Percentiles rank a stretch among this genome's conserved stretches.
phyloP scores from a whole-genome alignment of 495 filamentous ascomycete species.

The Chaetomidium leptoderma region DNA sequence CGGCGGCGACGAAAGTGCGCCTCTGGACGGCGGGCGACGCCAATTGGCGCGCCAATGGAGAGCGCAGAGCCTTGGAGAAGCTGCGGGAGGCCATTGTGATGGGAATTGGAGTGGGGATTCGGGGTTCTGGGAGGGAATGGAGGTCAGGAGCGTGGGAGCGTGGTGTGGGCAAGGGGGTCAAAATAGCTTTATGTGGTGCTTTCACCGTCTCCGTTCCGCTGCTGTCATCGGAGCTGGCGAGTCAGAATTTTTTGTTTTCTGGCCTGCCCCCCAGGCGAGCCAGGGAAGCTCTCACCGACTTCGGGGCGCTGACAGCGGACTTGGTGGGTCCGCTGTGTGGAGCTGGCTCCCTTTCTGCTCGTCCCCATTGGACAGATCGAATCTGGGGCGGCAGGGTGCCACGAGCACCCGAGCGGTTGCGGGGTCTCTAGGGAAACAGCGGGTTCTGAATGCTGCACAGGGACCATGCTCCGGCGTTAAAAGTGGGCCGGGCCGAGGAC shows the following conservation, averaged over 20 bases:
- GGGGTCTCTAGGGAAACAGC: neutral
- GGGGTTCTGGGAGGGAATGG: slow-evolving; percentile 17
- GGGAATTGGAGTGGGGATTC: slow-evolving; percentile 33
- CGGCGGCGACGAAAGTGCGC: slow-evolving; percentile 65
- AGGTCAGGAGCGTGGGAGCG: slow-evolving; percentile 19
- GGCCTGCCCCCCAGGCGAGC: slow-evolving; percentile 20
- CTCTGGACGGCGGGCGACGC: slow-evolving; percentile 61
- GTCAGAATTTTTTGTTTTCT: slow-evolving; percentile 31
- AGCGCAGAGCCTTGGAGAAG: slow-evolving; percentile 76
- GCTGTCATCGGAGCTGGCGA: slow-evolving; percentile 22
- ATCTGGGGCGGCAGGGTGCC: slow-evolving; percentile 21
- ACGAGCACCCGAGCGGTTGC: neutral
- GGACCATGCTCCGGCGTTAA: neutral
- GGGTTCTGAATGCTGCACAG: neutral
- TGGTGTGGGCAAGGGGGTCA: slow-evolving; percentile 21
- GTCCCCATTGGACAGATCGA: slow-evolving; percentile 15
- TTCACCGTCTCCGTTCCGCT: slow-evolving; percentile 25
- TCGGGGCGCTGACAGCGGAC: slow-evolving; percentile 23
- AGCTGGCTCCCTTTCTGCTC: slow-evolving; percentile 4
- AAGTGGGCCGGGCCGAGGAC: slow-evolving; percentile 3
- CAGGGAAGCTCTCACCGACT: slow-evolving; percentile 31
- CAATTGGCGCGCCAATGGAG: slow-evolving; percentile 67
- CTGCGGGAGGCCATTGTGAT: slow-evolving; percentile 80
- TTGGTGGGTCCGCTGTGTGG: slow-evolving; percentile 22
- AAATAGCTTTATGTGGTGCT: slow-evolving; percentile 23